Percentiles rank a stretch among this genome's conserved stretches.
Conservation (phyloP, 257 asterid species). For the Striga asiatica region DNA sequence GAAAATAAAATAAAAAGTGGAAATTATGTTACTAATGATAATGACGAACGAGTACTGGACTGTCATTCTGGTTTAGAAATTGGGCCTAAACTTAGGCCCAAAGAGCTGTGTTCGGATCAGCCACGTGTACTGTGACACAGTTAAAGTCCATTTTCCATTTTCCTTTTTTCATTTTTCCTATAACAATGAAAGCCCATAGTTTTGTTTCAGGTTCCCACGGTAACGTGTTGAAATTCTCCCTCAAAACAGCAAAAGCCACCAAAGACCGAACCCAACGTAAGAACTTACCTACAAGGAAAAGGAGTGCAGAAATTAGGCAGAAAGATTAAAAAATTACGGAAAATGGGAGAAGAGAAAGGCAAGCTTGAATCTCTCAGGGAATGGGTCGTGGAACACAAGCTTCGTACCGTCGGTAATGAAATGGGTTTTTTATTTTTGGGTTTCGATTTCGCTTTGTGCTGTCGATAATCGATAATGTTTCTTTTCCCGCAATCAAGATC, state of each 20-base stretch:
- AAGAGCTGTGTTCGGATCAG: too few species aligned
- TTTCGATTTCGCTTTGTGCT: neutral
- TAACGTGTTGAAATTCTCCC: constrained; percentile 6
- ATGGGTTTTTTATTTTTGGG: constrained; percentile 12
- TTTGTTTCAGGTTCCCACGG: neutral
- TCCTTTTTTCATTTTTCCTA: too few species aligned
- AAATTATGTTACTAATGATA: too few species aligned
- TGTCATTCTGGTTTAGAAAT: too few species aligned
- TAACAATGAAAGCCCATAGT: too few species aligned
- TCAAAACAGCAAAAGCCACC: neutral
- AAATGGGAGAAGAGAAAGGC: constrained; percentile 50
- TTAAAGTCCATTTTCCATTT: too few species aligned
- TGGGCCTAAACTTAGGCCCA: neutral
- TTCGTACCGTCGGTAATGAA: constrained; percentile 56
- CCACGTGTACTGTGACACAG: too few species aligned
- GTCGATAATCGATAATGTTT: neutral
- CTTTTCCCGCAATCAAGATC: constrained; percentile 6
- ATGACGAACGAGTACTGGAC: too few species aligned
- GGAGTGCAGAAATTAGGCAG: neutral
- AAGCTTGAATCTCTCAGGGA: constrained; percentile 45
- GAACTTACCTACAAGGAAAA: neutral
- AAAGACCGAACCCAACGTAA: neutral
- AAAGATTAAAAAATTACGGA: constrained; percentile 1
- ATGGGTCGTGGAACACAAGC: constrained; percentile 84
- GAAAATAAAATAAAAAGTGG: too few species aligned